Base-by-base conservation (phyloP, 768 basidiomycete genomes). In the Krasilnikovozyma curviuscula region DNA sequence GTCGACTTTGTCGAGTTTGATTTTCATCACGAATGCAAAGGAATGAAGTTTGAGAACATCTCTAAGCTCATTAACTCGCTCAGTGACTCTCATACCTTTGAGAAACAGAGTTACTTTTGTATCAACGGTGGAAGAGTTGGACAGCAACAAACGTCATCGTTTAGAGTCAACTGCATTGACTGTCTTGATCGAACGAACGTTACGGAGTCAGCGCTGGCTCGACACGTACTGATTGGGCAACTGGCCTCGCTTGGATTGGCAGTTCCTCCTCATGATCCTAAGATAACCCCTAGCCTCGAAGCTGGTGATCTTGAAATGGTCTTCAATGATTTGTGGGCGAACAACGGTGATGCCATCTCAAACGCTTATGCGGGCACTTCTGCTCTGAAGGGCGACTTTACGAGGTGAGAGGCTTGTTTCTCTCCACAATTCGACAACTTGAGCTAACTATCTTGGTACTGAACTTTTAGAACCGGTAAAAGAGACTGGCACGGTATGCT, bases 251-350 rank as follows among this genome's bases (percentile, higher is more conserved):
- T 68, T 25, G 68, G 67, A 2, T 46, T 68, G 41, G 74, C 24
- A 8, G 30, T 32, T 29, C 10, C 29, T 5, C 18, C 37, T 12
- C 29, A 39, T 2, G 30, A 29, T 6, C 37, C 35, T n/a, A n/a
- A n/a, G n/a, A 12, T 40, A 23, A 1, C 3, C 3, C 21, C 24
- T 13, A 4, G 21, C 7, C 3, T 16, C 24, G 41, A 71, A 71
- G 51, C 69, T 71, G 33, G 49, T 35, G 78, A 76, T 40, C 72
- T 74, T 47, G 84, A 91, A 56, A 55, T 74, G 16, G 72, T 76
- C 16, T 83, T 89, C 61, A 89, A 84, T 54, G 76, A 83, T 61
- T 83, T 85, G 16, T 98, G 93, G 93, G 93, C 93, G 2, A 93
- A 97, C 60, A 97, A 97, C 56, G 93, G 93, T 0, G 93, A 98